A percentile compares a stretch with the other conserved stretches of the same genome.
Conservation (phyloP, 106 monocot genomes). For the Dioscorea dumetorum region DNA sequence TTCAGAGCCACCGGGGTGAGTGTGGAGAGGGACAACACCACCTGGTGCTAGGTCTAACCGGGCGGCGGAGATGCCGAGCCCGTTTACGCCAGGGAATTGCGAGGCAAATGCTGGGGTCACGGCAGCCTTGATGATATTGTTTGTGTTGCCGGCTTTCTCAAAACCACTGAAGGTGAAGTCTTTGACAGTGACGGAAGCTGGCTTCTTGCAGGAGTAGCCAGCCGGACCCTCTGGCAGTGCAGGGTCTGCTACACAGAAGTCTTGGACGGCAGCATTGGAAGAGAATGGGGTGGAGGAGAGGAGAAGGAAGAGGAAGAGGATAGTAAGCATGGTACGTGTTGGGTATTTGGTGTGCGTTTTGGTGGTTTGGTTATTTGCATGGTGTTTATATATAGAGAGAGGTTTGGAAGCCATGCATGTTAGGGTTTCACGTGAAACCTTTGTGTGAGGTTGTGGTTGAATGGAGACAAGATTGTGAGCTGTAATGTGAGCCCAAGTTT, state of each 20-base stretch:
- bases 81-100: conserved; percentile 10
- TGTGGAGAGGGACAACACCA: conserved; percentile 20
- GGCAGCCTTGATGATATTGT: background rate
- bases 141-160: conserved; percentile 7
- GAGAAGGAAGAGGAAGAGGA: background rate
- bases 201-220: conserved; percentile 13
- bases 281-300: background rate
- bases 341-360: no score
- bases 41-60: background rate
- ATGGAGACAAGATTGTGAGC: no score
- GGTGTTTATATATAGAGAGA: no score
- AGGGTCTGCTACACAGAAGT: conserved; percentile 6
- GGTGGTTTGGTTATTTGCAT: no score
- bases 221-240: background rate
- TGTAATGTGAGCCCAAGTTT: no score
- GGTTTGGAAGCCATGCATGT: no score
- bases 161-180: conserved; percentile 20
- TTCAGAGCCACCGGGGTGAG: conserved; percentile 15
- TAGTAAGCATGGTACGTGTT: background rate
- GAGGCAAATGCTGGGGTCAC: background rate
- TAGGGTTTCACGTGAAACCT: no score
- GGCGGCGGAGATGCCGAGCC: conserved; percentile 5
- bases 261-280: background rate
- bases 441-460: no score
- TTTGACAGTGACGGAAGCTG: conserved; percentile 1